Evolutionary conservation across 306 rosid genomes (phyloP).

Genomic region (Vigna hirtella): DNA sequence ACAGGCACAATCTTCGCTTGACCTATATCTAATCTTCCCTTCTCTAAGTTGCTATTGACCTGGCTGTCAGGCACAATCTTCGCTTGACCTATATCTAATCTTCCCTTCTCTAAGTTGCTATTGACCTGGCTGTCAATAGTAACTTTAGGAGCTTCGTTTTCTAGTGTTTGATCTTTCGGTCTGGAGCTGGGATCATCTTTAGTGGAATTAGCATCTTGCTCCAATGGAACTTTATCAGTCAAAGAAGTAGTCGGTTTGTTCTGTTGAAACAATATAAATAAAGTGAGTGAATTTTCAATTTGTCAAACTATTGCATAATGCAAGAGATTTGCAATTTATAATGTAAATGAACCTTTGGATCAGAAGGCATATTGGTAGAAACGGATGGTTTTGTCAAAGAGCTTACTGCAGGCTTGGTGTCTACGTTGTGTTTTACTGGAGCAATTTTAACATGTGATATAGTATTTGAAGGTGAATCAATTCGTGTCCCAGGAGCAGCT

Average conservation of each 20-base stretch:
- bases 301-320: slow-evolving; percentile 19
- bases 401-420: slow-evolving; percentile 51
- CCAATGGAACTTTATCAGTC: slow-evolving; percentile 41
- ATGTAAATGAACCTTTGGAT: slow-evolving; percentile 52
- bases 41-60: slow-evolving; percentile 26
- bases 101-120: slow-evolving; percentile 34
- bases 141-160: slow-evolving; percentile 25
- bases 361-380: slow-evolving; percentile 42
- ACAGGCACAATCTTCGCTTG: slow-evolving; percentile 21
- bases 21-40: slow-evolving; percentile 31
- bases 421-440: slow-evolving; percentile 58
- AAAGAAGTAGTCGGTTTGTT: slow-evolving; percentile 43
- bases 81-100: slow-evolving; percentile 24
- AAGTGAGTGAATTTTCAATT: slow-evolving; percentile 43
- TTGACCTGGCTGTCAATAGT: slow-evolving; percentile 10
- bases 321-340: slow-evolving; percentile 38
- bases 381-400: slow-evolving; percentile 49
- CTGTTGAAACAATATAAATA: slow-evolving; percentile 42
- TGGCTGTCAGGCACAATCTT: slow-evolving; percentile 9
- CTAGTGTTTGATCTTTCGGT: slow-evolving; percentile 42
- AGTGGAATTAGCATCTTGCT: slow-evolving; percentile 52
- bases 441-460: slow-evolving; percentile 62
- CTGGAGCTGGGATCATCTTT: slow-evolving; percentile 36
- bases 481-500: slow-evolving; percentile 72
- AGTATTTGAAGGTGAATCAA: slow-evolving; percentile 64